phyloP scores from a whole-genome alignment of 495 filamentous ascomycete species.

The Acidiella bohemica region DNA sequence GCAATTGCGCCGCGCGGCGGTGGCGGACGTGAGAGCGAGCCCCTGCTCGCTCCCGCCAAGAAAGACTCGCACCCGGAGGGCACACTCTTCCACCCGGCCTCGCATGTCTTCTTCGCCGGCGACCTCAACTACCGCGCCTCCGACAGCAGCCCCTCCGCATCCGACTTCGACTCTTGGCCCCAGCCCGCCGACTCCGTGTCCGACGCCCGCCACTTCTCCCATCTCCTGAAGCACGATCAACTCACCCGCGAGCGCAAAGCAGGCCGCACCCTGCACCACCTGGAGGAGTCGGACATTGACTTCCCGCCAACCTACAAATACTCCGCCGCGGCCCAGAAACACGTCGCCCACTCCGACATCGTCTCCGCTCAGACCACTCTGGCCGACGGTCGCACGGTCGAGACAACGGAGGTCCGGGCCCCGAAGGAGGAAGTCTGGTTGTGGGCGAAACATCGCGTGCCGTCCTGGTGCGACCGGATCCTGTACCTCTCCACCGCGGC shows the following conservation, averaged over 20 bases:
- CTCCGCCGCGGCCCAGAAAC: constrained; percentile 25
- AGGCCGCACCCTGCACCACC: constrained; percentile 55
- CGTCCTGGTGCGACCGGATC: constrained; percentile 89
- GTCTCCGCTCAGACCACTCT: constrained; percentile 11
- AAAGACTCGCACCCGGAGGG: constrained; percentile 12
- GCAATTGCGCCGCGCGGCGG: constrained; percentile 12
- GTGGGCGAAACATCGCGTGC: constrained; percentile 71
- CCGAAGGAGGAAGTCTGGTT: constrained; percentile 41
- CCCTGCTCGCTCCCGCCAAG: constrained; percentile 28
- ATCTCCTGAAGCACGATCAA: constrained; percentile 64
- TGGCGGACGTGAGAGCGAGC: constrained; percentile 29
- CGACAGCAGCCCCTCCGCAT: constrained; percentile 39
- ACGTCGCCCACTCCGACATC: constrained; percentile 23
- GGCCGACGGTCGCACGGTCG: constrained; percentile 2
- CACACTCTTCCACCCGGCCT: constrained; percentile 57
- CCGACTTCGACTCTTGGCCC: constrained; percentile 43
- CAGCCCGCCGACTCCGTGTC: constrained; percentile 40
- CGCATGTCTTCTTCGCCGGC: constrained; percentile 74
- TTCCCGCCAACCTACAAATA: constrained; percentile 96
- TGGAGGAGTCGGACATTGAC: constrained; percentile 56
- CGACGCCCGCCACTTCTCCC: constrained; percentile 40
- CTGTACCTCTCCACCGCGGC: constrained; percentile 42
- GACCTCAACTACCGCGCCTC: constrained; percentile 91
- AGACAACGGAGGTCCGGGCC: constrained; percentile 22
- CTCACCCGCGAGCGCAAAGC: constrained; percentile 52